Evolutionary conservation across 2,329 filamentous ascomycete genomes (phyloP).

Genomic region (Hymenotorrendiella dingleyae): DNA sequence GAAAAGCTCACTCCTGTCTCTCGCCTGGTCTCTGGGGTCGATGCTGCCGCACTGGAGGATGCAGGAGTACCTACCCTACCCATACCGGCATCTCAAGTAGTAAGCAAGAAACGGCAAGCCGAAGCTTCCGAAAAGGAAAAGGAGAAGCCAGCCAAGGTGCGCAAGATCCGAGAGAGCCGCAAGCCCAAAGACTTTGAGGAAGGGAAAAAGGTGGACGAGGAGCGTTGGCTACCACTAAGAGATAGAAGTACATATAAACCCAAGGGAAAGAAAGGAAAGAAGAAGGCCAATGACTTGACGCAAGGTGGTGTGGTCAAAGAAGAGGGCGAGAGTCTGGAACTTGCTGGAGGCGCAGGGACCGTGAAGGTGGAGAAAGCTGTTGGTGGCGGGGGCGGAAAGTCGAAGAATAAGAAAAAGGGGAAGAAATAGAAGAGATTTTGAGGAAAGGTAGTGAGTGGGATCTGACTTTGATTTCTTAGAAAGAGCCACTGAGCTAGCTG

Average conservation of each 20-base stretch:
- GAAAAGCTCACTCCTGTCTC: conserved; percentile 55
- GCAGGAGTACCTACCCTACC: conserved; percentile 54
- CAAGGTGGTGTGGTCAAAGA: conserved; percentile 81
- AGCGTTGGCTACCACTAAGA: conserved; percentile 86
- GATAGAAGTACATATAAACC: conserved; percentile 85
- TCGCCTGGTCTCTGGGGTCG: conserved; percentile 52
- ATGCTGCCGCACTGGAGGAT: conserved; percentile 57
- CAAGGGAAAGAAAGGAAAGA: conserved; percentile 88
- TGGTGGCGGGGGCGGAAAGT: conserved; percentile 24
- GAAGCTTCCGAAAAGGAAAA: conserved; percentile 35
- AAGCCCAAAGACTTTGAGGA: conserved; percentile 71
- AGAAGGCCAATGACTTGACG: conserved; percentile 70
- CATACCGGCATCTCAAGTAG: conserved; percentile 33
- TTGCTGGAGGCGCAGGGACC: conserved; percentile 56
- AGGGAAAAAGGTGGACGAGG: conserved; percentile 76
- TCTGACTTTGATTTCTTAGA: too few relatives aligned
- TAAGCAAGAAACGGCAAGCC: conserved; percentile 45
- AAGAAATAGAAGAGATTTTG: conserved; percentile 39
- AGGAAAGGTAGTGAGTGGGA: too few relatives aligned
- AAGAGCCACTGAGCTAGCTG: too few relatives aligned
- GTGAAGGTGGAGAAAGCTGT: conserved; percentile 59
- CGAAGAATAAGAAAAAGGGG: conserved; percentile 40
- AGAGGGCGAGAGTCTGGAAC: conserved; percentile 55
- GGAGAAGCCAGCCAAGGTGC: conserved; percentile 43
- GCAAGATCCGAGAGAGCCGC: conserved; percentile 52